Evolutionary conservation across 345 rosid species (phyloP).

Genomic region (Turnera subulata): DNA sequence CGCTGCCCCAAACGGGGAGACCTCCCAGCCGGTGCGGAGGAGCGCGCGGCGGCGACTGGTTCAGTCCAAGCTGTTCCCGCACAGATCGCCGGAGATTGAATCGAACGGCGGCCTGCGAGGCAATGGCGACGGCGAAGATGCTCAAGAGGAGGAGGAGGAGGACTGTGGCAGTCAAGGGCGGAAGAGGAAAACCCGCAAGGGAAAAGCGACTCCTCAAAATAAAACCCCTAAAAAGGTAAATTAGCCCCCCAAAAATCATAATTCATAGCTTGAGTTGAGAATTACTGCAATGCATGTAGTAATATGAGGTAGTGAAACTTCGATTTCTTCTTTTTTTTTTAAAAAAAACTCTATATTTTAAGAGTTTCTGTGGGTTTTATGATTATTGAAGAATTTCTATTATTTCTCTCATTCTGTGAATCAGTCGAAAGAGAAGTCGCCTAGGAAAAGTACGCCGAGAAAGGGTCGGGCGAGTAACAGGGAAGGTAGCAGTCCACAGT

Average conservation of each 20-base stretch:
- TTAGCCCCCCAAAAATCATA: too few relatives aligned
- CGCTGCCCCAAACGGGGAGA: not conserved
- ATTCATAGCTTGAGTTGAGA: too few relatives aligned
- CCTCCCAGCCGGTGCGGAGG: slow-evolving; percentile 29
- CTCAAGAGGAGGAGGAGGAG: slow-evolving; percentile 43
- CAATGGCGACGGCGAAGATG: slow-evolving; percentile 19
- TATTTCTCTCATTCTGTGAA: not conserved
- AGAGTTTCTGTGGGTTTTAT: too few relatives aligned
- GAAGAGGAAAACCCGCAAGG: slow-evolving; percentile 46
- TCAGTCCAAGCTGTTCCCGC: slow-evolving; percentile 70
- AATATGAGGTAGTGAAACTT: too few relatives aligned
- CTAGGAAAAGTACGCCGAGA: slow-evolving; percentile 53
- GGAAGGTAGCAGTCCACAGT: slow-evolving; percentile 17
- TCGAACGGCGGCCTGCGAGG: slow-evolving; percentile 23
- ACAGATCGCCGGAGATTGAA: slow-evolving; percentile 38
- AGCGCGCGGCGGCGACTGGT: slow-evolving; percentile 56
- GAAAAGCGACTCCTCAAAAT: slow-evolving; percentile 38
- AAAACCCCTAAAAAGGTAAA: slow-evolving; percentile 51
- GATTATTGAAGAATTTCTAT: too few relatives aligned
- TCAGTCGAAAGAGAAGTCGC: slow-evolving; percentile 40
- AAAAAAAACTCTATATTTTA: not conserved
- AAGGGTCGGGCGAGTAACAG: slow-evolving; percentile 39
- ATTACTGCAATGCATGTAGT: not conserved
- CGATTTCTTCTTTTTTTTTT: too few relatives aligned
- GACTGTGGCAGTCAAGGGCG: slow-evolving; percentile 55